Evolutionary conservation across 2,329 filamentous ascomycete genomes (phyloP).

Genomic region (Beauveria australis): DNA sequence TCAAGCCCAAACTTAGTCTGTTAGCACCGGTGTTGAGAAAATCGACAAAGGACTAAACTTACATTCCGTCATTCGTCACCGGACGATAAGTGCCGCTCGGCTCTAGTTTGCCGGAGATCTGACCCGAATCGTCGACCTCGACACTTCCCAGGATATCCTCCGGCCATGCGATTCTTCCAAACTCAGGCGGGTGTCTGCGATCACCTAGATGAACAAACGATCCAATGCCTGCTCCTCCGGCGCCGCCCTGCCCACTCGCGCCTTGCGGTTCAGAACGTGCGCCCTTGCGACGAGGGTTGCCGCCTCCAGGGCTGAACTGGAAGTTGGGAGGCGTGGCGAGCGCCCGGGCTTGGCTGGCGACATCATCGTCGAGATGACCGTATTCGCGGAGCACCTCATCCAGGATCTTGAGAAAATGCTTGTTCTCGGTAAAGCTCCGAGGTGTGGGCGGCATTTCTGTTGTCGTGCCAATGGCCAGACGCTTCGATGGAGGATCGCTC

Average conservation of each 20-base stretch:
- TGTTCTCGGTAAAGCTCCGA: slow-evolving; percentile 51
- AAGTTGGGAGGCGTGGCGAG: slow-evolving; percentile 51
- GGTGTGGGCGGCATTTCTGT: slow-evolving; percentile 53
- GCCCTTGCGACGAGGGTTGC: slow-evolving; percentile 34
- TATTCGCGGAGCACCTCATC: slow-evolving; percentile 47
- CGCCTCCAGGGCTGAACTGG: slow-evolving; percentile 43
- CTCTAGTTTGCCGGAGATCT: slow-evolving; percentile 50
- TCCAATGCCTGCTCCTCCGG: slow-evolving; percentile 50
- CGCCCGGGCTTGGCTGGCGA: slow-evolving; percentile 49
- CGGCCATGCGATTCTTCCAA: slow-evolving; percentile 59
- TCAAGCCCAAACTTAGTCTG: slow-evolving; percentile 40
- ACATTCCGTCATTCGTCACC: slow-evolving; percentile 60
- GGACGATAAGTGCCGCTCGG: slow-evolving; percentile 56
- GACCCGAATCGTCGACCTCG: slow-evolving; percentile 50
- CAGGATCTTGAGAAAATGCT: slow-evolving; percentile 49
- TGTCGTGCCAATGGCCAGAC: slow-evolving; percentile 51
- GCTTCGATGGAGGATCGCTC: slow-evolving; percentile 43
- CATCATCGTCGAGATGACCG: slow-evolving; percentile 46
- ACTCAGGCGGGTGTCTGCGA: slow-evolving; percentile 55
- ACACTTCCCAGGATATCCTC: slow-evolving; percentile 64
- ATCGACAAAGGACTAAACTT: slow-evolving; percentile 27
- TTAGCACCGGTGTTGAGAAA: slow-evolving; percentile 15
- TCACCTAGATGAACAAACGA: slow-evolving; percentile 61
- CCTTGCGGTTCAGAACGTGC: slow-evolving; percentile 29
- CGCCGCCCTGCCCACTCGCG: slow-evolving; percentile 52